A percentile compares a stretch with the other conserved stretches of the same genome.
phyloP scores from a whole-genome alignment of 331 rosid genomes.

The Quercus phellos region DNA sequence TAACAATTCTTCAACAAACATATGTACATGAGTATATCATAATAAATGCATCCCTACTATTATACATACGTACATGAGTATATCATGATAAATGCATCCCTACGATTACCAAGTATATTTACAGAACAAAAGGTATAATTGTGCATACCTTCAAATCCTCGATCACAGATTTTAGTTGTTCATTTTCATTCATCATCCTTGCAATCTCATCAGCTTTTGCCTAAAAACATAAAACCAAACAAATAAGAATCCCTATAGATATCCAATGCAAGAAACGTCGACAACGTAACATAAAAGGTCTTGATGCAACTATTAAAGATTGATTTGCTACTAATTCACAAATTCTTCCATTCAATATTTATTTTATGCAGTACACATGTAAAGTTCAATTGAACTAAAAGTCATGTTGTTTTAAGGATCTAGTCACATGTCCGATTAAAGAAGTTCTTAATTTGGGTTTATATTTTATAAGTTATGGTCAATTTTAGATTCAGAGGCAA shows the following conservation, averaged over 20 bases:
- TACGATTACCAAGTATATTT: background rate
- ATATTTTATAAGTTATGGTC: too few species aligned
- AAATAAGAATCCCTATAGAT: background rate
- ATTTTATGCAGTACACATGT: too few species aligned
- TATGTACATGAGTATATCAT: background rate
- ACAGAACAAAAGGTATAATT: constrained; percentile 1
- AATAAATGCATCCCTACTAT: background rate
- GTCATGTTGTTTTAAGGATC: too few species aligned
- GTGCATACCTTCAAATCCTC: constrained; percentile 76
- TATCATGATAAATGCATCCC: background rate
- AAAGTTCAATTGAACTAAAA: too few species aligned
- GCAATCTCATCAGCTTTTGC: constrained; percentile 98
- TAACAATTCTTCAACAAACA: background rate
- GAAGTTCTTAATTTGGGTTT: too few species aligned
- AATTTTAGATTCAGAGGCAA: too few species aligned
- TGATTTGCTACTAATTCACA: too few species aligned
- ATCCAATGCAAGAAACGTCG: background rate
- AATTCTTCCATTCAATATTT: too few species aligned
- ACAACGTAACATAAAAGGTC: constrained; percentile 7
- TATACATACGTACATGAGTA: background rate
- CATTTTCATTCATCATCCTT: constrained; percentile 94
- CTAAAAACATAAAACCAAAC: constrained; percentile 34
- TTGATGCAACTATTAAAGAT: background rate
- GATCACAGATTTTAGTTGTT: constrained; percentile 61
- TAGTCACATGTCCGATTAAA: too few species aligned